Evolutionary conservation across 2,329 filamentous ascomycete species (phyloP), one percentile per base, ranked within the genome.

Genomic region (Ceratocystis lukuohia): DNA sequence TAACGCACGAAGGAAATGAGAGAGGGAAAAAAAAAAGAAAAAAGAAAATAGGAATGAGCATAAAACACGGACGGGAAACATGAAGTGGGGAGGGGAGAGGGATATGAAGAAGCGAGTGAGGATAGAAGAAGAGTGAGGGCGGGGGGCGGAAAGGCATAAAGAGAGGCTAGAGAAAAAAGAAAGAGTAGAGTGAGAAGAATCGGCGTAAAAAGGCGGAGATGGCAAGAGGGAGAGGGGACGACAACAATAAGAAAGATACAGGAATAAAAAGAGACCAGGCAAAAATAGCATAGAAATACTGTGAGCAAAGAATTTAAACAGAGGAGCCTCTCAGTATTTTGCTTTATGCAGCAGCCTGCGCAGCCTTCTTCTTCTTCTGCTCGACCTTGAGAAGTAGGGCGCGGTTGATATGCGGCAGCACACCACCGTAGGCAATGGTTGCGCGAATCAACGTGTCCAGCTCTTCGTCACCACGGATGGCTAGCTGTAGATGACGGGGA

Each of bases 381-480:
- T 96, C 91, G 66, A 96, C 91, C 85, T 96, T 96, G 76, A 96
- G 84, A 72, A 99, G 82, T 71, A 99, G 82, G 15, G 94, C 94
- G 73, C 94, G 89, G 83, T 99, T 97, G 86, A 99, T 99, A 79
- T 96, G 93, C 70, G 94, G 94, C 74, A 99, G 81, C 33, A 99
- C 94, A 88, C 94, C 94, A 81, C 94, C 94, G 72, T 95, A 97
- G 69, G 94, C 94, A 74, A 99, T 99, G 69, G 94, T 99, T 67
- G 94, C 94, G 73, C 92, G 89, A 76, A 99, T 97, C 67, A 99
- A 83, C 28, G 92, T 97, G 77, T 99, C 94, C 72, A 99, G 83
- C 79, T 99, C 94, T 80, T 99, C 94, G 77, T 99, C 94, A 74
- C 94, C 94, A 74, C 94, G 91, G 75, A 99, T 99, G 73, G 94